phyloP scores from a whole-genome alignment of 371 early-diverging fungal genomes.

The Globomyces sp. region DNA sequence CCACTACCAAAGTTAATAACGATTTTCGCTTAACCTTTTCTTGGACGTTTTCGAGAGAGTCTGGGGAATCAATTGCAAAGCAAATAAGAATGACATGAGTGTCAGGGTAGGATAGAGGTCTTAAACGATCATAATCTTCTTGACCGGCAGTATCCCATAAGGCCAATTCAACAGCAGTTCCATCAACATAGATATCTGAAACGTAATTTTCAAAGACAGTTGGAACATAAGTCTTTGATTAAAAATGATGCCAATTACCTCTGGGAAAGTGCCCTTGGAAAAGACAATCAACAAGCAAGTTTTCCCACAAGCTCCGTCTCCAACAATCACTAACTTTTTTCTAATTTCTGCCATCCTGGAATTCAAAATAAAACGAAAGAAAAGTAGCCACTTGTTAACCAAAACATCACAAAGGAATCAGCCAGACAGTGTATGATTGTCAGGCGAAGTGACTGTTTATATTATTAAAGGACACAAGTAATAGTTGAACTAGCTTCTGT shows the following conservation, averaged over 20 bases:
- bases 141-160: constrained; percentile 99
- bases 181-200: constrained; percentile 90
- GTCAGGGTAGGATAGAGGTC: constrained; percentile 96
- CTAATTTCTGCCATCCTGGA: constrained; percentile 23
- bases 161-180: constrained; percentile 88
- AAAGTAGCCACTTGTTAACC: too few relatives aligned
- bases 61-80: constrained; percentile 71
- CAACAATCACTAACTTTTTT: constrained; percentile 95
- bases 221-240: constrained; percentile 75
- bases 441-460: too few relatives aligned
- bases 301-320: constrained; percentile 98
- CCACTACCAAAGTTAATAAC: constrained; percentile 61
- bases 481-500: too few relatives aligned
- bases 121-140: constrained; percentile 93
- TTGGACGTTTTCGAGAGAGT: constrained; percentile 90
- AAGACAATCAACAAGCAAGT: constrained; percentile 95
- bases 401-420: too few relatives aligned
- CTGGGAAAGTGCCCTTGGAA: constrained; percentile 89
- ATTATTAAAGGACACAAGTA: too few relatives aligned
- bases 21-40: constrained; percentile 33
- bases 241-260: constrained; percentile 52
- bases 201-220: constrained; percentile 98
- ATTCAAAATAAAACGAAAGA: too few relatives aligned
- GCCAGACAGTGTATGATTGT: too few relatives aligned
- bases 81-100: constrained; percentile 93